Conservation (phyloP, 139 green algal species). For the Picochlorum sp. region DNA sequence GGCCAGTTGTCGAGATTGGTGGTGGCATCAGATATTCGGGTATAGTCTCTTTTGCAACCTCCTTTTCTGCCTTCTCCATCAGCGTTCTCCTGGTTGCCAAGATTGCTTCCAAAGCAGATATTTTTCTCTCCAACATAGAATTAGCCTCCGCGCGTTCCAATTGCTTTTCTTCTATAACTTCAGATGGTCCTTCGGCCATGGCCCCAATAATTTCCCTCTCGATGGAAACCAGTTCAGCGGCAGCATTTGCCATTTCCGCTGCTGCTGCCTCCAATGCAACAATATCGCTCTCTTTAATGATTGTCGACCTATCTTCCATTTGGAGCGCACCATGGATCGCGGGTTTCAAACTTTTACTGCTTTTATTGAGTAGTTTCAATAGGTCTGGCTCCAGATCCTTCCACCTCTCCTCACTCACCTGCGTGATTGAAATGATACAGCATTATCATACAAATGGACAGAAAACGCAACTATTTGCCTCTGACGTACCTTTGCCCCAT, state of each 20-base stretch:
- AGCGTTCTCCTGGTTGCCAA: conserved; percentile 59
- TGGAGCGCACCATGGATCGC: conserved; percentile 74
- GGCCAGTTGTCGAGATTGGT: conserved; percentile 22
- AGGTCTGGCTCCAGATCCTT: conserved; percentile 38
- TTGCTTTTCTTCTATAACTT: conserved; percentile 23
- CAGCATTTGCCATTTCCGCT: conserved; percentile 74
- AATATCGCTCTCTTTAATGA: conserved; percentile 40
- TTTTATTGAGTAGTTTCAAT: conserved; percentile 36
- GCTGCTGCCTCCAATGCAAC: conserved; percentile 70
- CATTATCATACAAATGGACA: no score
- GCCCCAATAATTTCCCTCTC: conserved; percentile 66
- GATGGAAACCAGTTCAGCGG: conserved; percentile 57
- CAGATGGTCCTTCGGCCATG: conserved; percentile 1
- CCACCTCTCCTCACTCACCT: conserved; percentile 32
- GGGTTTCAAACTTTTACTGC: conserved; percentile 51
- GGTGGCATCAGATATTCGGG: conserved; percentile 25
- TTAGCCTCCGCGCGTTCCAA: conserved; percentile 56
- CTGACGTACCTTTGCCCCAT: no score
- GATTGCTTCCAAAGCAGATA: conserved; percentile 82
- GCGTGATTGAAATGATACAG: no score
- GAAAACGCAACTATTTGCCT: no score
- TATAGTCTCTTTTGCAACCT: conserved; percentile 7
- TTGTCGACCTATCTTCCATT: conserved; percentile 42
- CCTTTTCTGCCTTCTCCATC: conserved; percentile 35
- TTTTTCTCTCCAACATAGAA: conserved; percentile 74